These are phyloP conservation scores for Trametes maxima DNA, from an alignment of 768 basidiomycete species.

Conservation along the genomic window DNA sequence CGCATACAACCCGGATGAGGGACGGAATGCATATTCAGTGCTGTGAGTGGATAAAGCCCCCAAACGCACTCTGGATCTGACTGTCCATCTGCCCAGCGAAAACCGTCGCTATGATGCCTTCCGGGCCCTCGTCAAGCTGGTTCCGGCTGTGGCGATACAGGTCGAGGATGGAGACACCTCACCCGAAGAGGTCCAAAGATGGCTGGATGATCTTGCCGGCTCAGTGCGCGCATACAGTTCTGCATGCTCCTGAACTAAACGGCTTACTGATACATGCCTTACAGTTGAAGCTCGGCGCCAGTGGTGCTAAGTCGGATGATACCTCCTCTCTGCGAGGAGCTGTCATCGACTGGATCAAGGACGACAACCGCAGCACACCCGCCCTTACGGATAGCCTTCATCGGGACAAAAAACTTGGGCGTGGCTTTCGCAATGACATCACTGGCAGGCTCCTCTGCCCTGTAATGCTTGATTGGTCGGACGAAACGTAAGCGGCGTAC, in stretches of 20 bases:
- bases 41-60: neutral
- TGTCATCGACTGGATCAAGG: neutral
- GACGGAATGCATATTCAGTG: neutral
- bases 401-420: neutral
- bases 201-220: too few relatives aligned
- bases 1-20: neutral
- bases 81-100: too few relatives aligned
- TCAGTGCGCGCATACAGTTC: too few relatives aligned
- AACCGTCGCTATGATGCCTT: too few relatives aligned
- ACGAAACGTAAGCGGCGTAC: neutral
- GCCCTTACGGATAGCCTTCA: neutral
- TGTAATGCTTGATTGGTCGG: neutral
- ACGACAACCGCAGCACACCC: neutral
- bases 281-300: neutral
- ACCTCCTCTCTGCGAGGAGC: neutral
- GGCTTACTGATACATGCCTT: neutral
- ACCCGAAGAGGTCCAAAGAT: too few relatives aligned
- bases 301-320: neutral
- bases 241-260: neutral
- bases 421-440: neutral
- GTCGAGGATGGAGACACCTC: too few relatives aligned
- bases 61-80: neutral
- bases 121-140: too few relatives aligned
- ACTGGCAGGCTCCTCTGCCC: constrained; percentile 1
- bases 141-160: too few relatives aligned